Conservation (phyloP, 305 asterid species). For the Fraxinus floribunda region DNA sequence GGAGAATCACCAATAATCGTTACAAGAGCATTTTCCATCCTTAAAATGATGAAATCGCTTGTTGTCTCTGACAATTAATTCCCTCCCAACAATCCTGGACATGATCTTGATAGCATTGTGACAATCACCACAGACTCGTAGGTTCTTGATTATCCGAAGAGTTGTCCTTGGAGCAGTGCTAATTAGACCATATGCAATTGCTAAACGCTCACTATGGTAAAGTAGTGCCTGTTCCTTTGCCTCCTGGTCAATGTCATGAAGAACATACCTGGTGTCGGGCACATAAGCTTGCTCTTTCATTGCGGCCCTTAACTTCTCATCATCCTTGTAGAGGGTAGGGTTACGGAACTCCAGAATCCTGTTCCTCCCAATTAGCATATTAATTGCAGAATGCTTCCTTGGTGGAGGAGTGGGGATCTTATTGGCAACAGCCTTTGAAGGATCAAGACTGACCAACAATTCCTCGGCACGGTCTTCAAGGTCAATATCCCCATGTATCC, state of each 20-base stretch:
- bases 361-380: slow-evolving; percentile 79
- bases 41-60: slow-evolving; percentile 91
- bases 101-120: slow-evolving; percentile 93
- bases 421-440: slow-evolving; percentile 60
- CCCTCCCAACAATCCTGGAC: slow-evolving; percentile 97
- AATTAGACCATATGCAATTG: slow-evolving; percentile 84
- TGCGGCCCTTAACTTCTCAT: slow-evolving; percentile 76
- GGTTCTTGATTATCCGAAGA: slow-evolving; percentile 74
- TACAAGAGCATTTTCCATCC: slow-evolving; percentile 92
- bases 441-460: slow-evolving; percentile 60
- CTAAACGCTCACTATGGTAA: slow-evolving; percentile 89
- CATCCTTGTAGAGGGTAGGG: slow-evolving; percentile 76
- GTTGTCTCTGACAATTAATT: slow-evolving; percentile 84
- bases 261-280: slow-evolving; percentile 88
- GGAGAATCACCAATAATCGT: slow-evolving; percentile 75
- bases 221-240: slow-evolving; percentile 94
- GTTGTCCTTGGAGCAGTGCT: slow-evolving; percentile 89
- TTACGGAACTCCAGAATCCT: slow-evolving; percentile 65
- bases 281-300: slow-evolving; percentile 82
- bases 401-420: slow-evolving; percentile 86
- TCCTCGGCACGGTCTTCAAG: slow-evolving; percentile 90
- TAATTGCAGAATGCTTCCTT: slow-evolving; percentile 56
- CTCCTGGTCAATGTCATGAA: slow-evolving; percentile 94
- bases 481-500: slow-evolving; percentile 87
- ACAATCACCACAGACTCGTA: slow-evolving; percentile 90